A percentile compares a stretch with the other conserved stretches of the same genome.
Conservation (phyloP, 306 rosid genomes). For the Datisca glomerata region DNA sequence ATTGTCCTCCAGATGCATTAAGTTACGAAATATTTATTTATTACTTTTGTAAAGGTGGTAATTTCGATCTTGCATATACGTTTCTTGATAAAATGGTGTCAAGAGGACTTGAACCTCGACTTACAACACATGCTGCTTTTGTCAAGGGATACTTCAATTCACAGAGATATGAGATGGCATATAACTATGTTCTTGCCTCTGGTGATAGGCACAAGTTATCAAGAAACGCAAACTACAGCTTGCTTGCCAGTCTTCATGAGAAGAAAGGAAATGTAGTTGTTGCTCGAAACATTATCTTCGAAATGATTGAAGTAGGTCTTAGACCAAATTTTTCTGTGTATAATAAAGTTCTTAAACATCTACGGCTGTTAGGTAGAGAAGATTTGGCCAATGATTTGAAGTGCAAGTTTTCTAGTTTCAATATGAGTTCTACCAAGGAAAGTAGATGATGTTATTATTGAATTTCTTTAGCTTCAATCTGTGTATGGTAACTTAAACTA, state of each 20-base stretch:
- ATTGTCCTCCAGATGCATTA: constrained; percentile 29
- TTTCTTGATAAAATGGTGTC: constrained; percentile 40
- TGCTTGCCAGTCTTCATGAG: constrained; percentile 59
- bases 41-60: constrained; percentile 22
- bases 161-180: constrained; percentile 43
- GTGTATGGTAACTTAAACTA: no score
- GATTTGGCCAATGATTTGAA: constrained; percentile 41
- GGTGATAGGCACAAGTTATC: constrained; percentile 23
- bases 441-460: constrained; percentile 12
- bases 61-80: constrained; percentile 29
- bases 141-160: constrained; percentile 46
- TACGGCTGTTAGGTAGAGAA: constrained; percentile 21
- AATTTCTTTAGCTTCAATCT: no score
- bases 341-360: constrained; percentile 21
- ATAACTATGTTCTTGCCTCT: constrained; percentile 31
- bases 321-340: constrained; percentile 43
- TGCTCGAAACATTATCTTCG: constrained; percentile 36
- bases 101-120: constrained; percentile 47
- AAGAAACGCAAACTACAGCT: constrained; percentile 36
- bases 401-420: constrained; percentile 23
- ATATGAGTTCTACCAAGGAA: constrained; percentile 9
- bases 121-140: constrained; percentile 42
- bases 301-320: constrained; percentile 63
- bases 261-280: constrained; percentile 30
- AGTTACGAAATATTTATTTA: constrained; percentile 42